Evolutionary conservation across 2,329 filamentous ascomycete genomes (phyloP).

Genomic region (Scedosporium aurantiacum): DNA sequence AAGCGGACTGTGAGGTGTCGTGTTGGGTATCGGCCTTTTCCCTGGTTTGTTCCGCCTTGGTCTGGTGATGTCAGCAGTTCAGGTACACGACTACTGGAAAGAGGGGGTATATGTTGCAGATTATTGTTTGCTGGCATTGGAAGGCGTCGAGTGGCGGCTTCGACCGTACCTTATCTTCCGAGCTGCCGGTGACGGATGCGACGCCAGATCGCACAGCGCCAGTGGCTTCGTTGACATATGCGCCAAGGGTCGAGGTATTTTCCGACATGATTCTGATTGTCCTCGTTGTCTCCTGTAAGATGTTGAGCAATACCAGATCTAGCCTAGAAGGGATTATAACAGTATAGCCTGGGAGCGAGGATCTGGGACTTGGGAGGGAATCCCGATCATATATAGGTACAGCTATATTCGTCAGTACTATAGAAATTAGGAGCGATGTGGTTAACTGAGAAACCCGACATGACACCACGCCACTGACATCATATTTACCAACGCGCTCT

Average conservation of each 20-base stretch:
- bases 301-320: neutral
- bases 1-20: conserved; percentile 62
- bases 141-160: neutral
- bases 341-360: neutral
- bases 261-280: conserved; percentile 7
- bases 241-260: conserved; percentile 63
- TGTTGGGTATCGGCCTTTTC: conserved; percentile 55
- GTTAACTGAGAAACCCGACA: neutral
- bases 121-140: neutral
- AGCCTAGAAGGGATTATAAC: neutral
- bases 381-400: neutral
- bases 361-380: neutral
- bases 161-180: neutral
- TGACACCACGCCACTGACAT: neutral
- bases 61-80: conserved; percentile 43
- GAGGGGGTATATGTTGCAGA: neutral
- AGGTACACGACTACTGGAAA: neutral
- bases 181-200: conserved; percentile 63
- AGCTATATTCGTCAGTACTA: neutral
- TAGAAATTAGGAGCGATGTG: neutral
- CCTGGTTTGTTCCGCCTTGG: conserved; percentile 54
- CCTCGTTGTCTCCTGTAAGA: neutral
- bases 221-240: conserved; percentile 61
- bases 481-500: neutral
- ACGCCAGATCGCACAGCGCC: conserved; percentile 63